Conservation (phyloP, 768 basidiomycete genomes). For the Kwoniella europaea region DNA sequence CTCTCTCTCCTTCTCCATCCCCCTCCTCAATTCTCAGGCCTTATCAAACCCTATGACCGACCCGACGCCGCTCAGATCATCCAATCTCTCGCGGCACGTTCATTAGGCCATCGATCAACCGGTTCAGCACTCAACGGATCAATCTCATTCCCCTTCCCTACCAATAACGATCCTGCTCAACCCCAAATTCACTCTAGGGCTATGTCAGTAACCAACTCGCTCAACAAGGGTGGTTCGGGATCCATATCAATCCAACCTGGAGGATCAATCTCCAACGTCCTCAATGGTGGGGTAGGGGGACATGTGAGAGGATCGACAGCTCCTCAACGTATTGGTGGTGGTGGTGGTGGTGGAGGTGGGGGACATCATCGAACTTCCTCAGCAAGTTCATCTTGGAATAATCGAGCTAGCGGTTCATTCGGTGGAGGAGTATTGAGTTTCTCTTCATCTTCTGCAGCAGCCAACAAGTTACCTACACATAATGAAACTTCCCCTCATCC, state of each 20-base stretch:
- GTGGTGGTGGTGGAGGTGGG: conserved; percentile 5
- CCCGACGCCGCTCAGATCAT: conserved; percentile 77
- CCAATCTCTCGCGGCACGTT: conserved; percentile 57
- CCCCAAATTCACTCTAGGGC: conserved; percentile 27
- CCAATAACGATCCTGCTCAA: conserved; percentile 18
- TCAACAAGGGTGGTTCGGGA: conserved; percentile 9
- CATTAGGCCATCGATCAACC: conserved; percentile 51
- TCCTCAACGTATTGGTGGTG: conserved; percentile 22
- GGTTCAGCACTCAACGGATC: conserved; percentile 29
- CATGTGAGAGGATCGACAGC: conserved; percentile 25
- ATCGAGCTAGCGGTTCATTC: conserved; percentile 13
- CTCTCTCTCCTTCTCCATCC: conserved; percentile 84
- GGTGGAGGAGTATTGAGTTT: conserved; percentile 39
- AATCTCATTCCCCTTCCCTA: conserved; percentile 23
- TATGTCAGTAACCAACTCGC: conserved; percentile 23
- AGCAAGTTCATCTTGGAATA: conserved; percentile 36
- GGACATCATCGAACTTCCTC: conserved; percentile 30
- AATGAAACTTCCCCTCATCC: conserved; percentile 26
- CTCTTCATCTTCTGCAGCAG: conserved; percentile 11
- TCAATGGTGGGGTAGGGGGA: conserved; percentile 4
- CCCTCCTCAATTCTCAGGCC: conserved; percentile 60
- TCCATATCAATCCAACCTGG: conserved; percentile 20
- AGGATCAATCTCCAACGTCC: conserved; percentile 9
- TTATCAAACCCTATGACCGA: conserved; percentile 89
- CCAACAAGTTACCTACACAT: conserved; percentile 40